phyloP scores from a whole-genome alignment of 306 rosid genomes.

The Corylus americana region DNA sequence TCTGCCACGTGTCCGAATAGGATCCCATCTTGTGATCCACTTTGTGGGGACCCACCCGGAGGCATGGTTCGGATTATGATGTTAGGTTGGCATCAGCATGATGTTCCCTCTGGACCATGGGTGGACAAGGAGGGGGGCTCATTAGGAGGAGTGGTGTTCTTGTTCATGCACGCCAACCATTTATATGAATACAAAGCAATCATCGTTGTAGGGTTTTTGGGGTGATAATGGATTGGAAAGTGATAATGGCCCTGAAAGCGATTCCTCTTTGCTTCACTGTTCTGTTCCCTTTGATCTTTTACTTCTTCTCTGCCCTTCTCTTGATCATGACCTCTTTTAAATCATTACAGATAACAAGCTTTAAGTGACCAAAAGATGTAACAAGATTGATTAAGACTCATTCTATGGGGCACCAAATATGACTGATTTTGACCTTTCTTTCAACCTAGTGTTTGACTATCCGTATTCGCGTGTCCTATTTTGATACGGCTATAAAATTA shows the following conservation, averaged over 20 bases:
- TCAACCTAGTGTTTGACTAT: too few relatives aligned
- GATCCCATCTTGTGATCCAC: constrained; percentile 14
- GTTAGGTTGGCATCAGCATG: constrained; percentile 56
- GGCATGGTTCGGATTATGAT: constrained; percentile 23
- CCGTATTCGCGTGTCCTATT: too few relatives aligned
- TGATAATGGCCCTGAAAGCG: constrained; percentile 27
- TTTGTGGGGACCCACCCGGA: constrained; percentile 1
- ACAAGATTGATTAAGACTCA: neutral
- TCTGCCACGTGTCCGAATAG: neutral
- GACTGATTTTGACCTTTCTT: too few relatives aligned
- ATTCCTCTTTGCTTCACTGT: constrained; percentile 9
- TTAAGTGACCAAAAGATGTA: neutral
- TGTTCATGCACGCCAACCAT: constrained; percentile 51
- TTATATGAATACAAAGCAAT: constrained; percentile 23
- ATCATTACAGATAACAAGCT: constrained; percentile 26
- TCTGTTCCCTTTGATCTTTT: constrained; percentile 16
- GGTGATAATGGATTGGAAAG: constrained; percentile 41
- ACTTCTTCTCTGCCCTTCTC: constrained; percentile 7
- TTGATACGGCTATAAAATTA: too few relatives aligned
- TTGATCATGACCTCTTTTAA: constrained; percentile 23
- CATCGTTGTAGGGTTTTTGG: constrained; percentile 46
- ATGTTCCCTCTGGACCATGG: constrained; percentile 27
- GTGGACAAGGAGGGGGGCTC: constrained; percentile 25
- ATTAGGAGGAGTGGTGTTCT: constrained; percentile 22
- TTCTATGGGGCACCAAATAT: too few relatives aligned